phyloP scores from a whole-genome alignment of 176 grass and related monocot genomes.

The Zea luxurians region DNA sequence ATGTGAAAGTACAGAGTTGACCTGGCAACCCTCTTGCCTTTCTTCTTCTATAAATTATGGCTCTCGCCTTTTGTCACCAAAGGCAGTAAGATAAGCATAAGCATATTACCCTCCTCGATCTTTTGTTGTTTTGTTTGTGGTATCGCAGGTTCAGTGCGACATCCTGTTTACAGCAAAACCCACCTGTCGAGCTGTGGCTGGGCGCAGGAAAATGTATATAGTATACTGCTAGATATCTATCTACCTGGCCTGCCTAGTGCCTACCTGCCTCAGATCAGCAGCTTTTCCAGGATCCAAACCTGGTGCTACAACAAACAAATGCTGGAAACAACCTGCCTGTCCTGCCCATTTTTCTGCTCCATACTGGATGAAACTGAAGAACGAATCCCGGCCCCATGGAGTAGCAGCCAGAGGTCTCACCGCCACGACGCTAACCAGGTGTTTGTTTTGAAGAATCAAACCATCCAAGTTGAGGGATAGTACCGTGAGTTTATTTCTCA shows the following conservation, averaged over 20 bases:
- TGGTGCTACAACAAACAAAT: conserved; percentile 6
- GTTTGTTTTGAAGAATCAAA: too few relatives aligned
- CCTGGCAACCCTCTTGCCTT: too few relatives aligned
- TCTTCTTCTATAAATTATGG: too few relatives aligned
- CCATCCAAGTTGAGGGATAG: too few relatives aligned
- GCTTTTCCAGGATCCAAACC: background rate
- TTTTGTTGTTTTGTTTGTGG: background rate
- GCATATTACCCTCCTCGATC: background rate
- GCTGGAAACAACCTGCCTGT: background rate
- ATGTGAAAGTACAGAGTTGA: background rate
- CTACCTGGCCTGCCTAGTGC: background rate
- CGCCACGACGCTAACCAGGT: background rate
- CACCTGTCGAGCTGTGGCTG: background rate
- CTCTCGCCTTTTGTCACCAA: background rate
- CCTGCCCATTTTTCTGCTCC: conserved; percentile 9
- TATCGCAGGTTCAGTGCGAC: background rate
- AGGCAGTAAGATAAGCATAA: background rate
- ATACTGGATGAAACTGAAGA: background rate
- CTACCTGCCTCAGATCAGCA: background rate
- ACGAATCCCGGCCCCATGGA: background rate
- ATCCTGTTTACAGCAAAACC: conserved; percentile 6
- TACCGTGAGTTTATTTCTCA: too few relatives aligned
- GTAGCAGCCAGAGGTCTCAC: background rate
- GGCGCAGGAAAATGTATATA: background rate
- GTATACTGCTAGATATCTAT: background rate